Percentiles rank a stretch among this genome's conserved stretches.
phyloP scores from a whole-genome alignment of 2,329 filamentous ascomycete species.

The Cladophialophora chaetospira region DNA sequence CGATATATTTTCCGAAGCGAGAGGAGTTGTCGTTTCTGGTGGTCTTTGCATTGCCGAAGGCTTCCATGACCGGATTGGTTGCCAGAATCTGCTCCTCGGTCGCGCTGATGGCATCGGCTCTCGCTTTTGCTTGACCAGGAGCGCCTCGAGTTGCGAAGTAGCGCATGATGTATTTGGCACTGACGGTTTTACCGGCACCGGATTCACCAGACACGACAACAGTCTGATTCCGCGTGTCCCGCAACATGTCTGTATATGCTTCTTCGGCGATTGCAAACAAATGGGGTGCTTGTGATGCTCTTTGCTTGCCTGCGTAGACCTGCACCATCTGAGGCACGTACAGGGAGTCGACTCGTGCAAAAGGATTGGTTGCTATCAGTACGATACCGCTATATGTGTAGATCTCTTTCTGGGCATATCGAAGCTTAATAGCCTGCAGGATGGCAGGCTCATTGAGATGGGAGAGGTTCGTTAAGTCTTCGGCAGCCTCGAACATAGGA shows the following conservation, averaged over 20 bases:
- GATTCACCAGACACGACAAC: constrained; percentile 99
- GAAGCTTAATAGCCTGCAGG: constrained; percentile 92
- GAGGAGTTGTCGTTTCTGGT: constrained; percentile 99
- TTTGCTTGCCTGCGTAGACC: constrained; percentile 94
- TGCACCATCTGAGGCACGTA: constrained; percentile 99
- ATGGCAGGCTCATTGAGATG: constrained; percentile 98
- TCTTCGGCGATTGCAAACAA: constrained; percentile 98
- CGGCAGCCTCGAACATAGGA: constrained; percentile 95
- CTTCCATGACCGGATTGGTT: constrained; percentile 99
- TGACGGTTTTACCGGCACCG: constrained; percentile 97
- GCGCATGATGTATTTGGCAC: constrained; percentile 99
- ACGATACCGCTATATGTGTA: constrained; percentile 99
- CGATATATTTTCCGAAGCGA: constrained; percentile 98
- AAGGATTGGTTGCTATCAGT: constrained; percentile 96
- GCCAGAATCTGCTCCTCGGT: constrained; percentile 98
- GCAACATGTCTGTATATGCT: constrained; percentile 97
- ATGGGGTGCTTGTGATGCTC: constrained; percentile 95
- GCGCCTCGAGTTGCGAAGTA: constrained; percentile 98
- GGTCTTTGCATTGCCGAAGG: constrained; percentile 99
- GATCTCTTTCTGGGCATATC: constrained; percentile 97
- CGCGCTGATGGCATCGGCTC: constrained; percentile 80
- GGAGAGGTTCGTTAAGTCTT: constrained; percentile 95
- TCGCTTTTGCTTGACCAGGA: constrained; percentile 82
- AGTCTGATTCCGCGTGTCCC: constrained; percentile 94
- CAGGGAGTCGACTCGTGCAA: constrained; percentile 93